A percentile compares a stretch with the other conserved stretches of the same genome.
Evolutionary conservation across 2,329 filamentous ascomycete species (phyloP).

Genomic region (Cladosporium phlei): DNA sequence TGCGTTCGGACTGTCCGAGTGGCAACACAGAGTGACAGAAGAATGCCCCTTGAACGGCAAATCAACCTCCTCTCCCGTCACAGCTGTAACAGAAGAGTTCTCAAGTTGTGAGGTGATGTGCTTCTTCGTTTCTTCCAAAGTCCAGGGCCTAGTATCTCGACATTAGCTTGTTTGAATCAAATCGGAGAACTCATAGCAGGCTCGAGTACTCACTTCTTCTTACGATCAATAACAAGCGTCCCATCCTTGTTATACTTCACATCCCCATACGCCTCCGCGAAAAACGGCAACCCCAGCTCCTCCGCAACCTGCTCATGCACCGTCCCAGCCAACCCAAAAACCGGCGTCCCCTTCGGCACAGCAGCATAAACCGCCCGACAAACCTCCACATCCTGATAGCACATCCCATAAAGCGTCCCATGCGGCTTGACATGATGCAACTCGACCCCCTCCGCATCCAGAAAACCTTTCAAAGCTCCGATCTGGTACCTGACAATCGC

Average conservation of each 20-base stretch:
- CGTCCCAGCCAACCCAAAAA: conserved; percentile 54
- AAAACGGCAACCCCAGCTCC: conserved; percentile 50
- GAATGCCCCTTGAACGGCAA: conserved; percentile 40
- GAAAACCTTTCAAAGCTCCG: conserved; percentile 56
- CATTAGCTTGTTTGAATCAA: background rate
- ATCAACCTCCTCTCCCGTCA: conserved; percentile 39
- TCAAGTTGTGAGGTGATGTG: conserved; percentile 40
- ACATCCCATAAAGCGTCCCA: conserved; percentile 56
- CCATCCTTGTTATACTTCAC: conserved; percentile 51
- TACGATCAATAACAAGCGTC: conserved; percentile 52
- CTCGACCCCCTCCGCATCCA: conserved; percentile 52
- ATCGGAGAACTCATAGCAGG: no score
- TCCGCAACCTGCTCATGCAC: conserved; percentile 51
- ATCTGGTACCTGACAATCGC: conserved; percentile 57
- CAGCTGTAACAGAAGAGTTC: conserved; percentile 37
- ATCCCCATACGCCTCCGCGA: conserved; percentile 50
- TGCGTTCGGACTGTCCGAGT: conserved; percentile 42
- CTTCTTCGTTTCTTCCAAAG: conserved; percentile 37
- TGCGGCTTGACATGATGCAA: conserved; percentile 60
- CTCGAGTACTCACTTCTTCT: conserved; percentile 50
- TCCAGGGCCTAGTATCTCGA: conserved; percentile 33
- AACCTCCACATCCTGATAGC: conserved; percentile 46
- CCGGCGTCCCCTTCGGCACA: conserved; percentile 46
- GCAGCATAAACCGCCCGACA: conserved; percentile 51
- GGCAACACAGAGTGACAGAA: conserved; percentile 41